A percentile compares a stretch with the other conserved stretches of the same genome.
Conservation (phyloP, 768 basidiomycete species). For the Phanerochaete carnosa region DNA sequence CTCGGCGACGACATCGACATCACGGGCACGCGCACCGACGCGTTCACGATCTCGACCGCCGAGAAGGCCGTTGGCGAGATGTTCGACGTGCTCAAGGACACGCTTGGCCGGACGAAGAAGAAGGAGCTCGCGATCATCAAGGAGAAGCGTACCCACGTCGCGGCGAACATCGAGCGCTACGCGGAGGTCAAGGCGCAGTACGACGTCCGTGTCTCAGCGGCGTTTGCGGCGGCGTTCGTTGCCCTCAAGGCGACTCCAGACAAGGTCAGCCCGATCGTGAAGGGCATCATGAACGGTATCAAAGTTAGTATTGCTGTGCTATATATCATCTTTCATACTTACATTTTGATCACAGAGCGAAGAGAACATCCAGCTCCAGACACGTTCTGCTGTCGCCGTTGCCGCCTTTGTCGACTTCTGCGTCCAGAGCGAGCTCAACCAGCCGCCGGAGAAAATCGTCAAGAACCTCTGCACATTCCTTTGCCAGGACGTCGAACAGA, state of each 20-base stretch:
- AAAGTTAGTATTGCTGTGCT: slow-evolving; percentile 56
- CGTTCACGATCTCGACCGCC: slow-evolving; percentile 80
- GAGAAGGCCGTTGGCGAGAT: slow-evolving; percentile 64
- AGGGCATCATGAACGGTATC: slow-evolving; percentile 96
- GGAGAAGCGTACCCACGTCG: slow-evolving; percentile 71
- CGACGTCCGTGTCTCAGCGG: slow-evolving; percentile 84
- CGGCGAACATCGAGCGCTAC: slow-evolving; percentile 74
- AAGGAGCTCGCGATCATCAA: slow-evolving; percentile 66
- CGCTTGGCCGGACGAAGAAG: slow-evolving; percentile 76
- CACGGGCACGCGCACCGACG: slow-evolving; percentile 54
- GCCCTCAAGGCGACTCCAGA: slow-evolving; percentile 83
- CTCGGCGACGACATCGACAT: slow-evolving; percentile 79
- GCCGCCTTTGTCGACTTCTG: slow-evolving; percentile 89
- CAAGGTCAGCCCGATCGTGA: slow-evolving; percentile 94
- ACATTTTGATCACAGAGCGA: slow-evolving; percentile 54
- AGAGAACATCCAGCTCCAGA: slow-evolving; percentile 84
- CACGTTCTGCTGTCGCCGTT: slow-evolving; percentile 81
- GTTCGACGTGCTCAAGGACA: slow-evolving; percentile 73
- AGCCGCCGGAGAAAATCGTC: slow-evolving; percentile 94
- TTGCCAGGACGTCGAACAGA: slow-evolving; percentile 86
- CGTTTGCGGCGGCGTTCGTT: slow-evolving; percentile 89
- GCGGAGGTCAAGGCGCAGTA: slow-evolving; percentile 79
- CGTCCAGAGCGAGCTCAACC: slow-evolving; percentile 62
- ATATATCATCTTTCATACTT: background rate
- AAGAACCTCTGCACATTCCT: slow-evolving; percentile 97